phyloP scores from a whole-genome alignment of 257 asterid genomes.

The Osmanthus fragrans region DNA sequence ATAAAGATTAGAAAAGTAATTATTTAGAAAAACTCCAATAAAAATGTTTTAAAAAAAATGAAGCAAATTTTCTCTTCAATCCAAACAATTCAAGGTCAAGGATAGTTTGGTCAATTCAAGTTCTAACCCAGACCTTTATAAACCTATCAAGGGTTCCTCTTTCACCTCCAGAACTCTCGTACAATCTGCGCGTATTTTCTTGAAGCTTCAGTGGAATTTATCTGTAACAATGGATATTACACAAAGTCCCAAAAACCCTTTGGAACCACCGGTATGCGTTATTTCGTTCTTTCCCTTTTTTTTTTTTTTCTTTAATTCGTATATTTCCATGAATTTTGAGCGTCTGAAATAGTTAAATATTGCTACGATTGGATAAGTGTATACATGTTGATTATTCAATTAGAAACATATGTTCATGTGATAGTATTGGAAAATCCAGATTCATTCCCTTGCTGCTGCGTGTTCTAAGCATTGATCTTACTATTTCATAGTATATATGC shows the following conservation, averaged over 20 bases:
- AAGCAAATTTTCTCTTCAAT: background rate
- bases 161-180: background rate
- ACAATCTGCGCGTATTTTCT: background rate
- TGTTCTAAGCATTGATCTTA: background rate
- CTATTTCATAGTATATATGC: background rate
- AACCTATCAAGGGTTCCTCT: background rate
- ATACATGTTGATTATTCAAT: too few relatives aligned
- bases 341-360: too few relatives aligned
- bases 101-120: slow-evolving; percentile 33
- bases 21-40: background rate
- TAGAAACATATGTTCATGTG: too few relatives aligned
- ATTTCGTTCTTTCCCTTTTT: background rate
- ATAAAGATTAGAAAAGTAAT: background rate
- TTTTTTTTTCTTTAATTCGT: background rate
- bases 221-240: slow-evolving; percentile 34
- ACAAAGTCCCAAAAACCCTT: slow-evolving; percentile 17
- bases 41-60: too few relatives aligned
- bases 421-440: background rate
- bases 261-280: slow-evolving; percentile 22
- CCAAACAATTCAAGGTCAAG: background rate
- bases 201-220: background rate
- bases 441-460: background rate
- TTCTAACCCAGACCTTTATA: slow-evolving; percentile 27
- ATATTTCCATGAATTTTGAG: background rate
- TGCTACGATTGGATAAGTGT: too few relatives aligned